phyloP scores from a whole-genome alignment of 164 flowering plant genomes.

The Tetracentron sinense region DNA sequence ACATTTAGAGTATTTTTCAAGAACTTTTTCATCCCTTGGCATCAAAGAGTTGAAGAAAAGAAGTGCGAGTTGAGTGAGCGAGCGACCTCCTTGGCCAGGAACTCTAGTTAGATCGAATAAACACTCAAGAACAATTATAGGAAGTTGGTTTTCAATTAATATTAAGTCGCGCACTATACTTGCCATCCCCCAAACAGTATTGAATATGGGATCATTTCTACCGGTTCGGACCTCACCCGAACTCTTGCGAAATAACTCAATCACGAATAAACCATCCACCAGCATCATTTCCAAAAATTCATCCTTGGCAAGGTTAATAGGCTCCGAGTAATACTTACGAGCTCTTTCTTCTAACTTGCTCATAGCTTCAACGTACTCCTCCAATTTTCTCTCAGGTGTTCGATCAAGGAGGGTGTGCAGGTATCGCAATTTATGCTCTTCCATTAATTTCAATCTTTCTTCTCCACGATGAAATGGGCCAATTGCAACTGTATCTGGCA shows the following conservation, averaged over 20 bases:
- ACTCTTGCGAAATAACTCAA: constrained; percentile 33
- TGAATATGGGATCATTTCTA: no score
- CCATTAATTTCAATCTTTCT: constrained; percentile 33
- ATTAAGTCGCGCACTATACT: constrained; percentile 46
- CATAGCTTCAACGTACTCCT: constrained; percentile 18
- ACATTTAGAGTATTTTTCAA: no score
- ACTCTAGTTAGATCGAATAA: constrained; percentile 31
- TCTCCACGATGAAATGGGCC: no score
- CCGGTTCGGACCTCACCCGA: neutral
- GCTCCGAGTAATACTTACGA: constrained; percentile 46
- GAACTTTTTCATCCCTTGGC: no score
- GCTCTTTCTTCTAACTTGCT: constrained; percentile 33
- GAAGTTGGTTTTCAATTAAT: constrained; percentile 58
- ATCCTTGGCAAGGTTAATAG: constrained; percentile 24
- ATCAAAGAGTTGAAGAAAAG: no score
- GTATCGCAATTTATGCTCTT: constrained; percentile 40
- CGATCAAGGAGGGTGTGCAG: constrained; percentile 19
- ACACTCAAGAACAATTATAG: constrained; percentile 35
- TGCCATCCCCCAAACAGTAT: constrained; percentile 39
- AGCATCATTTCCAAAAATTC: constrained; percentile 57
- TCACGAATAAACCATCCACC: constrained; percentile 52
- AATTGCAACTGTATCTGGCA: no score
- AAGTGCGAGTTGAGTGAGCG: constrained; percentile 21
- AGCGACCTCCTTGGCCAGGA: no score
- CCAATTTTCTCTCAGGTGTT: constrained; percentile 15